A percentile compares a stretch with the other conserved stretches of the same genome.
These are phyloP conservation scores for Tuber brumale DNA, from an alignment of 495 filamentous ascomycete species.

Conservation along the genomic window DNA sequence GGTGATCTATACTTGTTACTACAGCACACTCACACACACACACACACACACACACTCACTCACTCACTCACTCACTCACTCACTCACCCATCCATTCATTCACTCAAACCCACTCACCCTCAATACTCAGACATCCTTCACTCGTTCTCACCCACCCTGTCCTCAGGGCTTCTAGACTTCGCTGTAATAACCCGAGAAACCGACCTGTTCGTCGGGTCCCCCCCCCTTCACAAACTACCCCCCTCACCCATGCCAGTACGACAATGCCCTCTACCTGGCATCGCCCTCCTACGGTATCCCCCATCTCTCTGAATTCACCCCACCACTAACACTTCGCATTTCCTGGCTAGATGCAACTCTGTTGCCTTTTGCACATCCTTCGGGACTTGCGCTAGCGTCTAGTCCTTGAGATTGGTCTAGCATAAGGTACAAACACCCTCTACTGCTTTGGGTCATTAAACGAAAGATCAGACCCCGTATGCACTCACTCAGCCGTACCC, in stretches of 20 bases:
- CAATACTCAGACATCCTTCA: background rate
- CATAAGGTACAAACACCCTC: slow-evolving; percentile 5
- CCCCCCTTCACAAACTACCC: slow-evolving; percentile 10
- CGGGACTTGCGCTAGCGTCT: slow-evolving; percentile 7
- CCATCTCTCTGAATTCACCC: slow-evolving; percentile 9
- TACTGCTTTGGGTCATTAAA: slow-evolving; percentile 13
- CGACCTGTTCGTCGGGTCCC: slow-evolving; percentile 20
- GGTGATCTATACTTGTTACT: slow-evolving; percentile 1
- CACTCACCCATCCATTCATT: background rate
- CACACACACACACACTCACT: background rate
- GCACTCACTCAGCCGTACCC: slow-evolving; percentile 25
- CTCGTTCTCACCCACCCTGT: background rate
- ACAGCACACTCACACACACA: background rate
- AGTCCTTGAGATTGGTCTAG: slow-evolving; percentile 16
- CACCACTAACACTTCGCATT: slow-evolving; percentile 10
- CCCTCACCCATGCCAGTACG: slow-evolving; percentile 26
- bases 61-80: background rate
- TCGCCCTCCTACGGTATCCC: slow-evolving; percentile 22
- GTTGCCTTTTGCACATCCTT: slow-evolving; percentile 16
- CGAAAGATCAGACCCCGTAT: slow-evolving; percentile 21
- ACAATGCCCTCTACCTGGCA: slow-evolving; percentile 15
- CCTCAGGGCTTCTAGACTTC: slow-evolving; percentile 1
- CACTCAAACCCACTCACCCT: background rate
- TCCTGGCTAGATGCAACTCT: slow-evolving; percentile 24
- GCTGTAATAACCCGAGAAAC: slow-evolving; percentile 21